phyloP scores from a whole-genome alignment of 2,329 filamentous ascomycete species.

The Daldinia sp. region DNA sequence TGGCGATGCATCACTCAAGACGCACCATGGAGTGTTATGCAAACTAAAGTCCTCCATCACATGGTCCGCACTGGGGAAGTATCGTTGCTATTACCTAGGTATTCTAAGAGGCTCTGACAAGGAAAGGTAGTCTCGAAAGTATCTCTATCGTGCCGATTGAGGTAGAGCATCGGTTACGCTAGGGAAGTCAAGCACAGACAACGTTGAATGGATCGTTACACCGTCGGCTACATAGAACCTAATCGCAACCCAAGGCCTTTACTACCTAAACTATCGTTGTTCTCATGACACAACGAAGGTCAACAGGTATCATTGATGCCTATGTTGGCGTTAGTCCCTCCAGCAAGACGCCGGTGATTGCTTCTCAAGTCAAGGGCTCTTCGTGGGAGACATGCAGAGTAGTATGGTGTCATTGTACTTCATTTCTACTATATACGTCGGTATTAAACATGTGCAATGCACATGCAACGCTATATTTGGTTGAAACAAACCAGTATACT shows the following conservation, averaged over 20 bases:
- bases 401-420: not conserved
- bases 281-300: slow-evolving; percentile 3
- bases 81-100: slow-evolving; percentile 5
- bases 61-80: not conserved
- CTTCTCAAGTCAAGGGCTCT: not conserved
- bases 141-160: not conserved
- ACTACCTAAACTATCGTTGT: slow-evolving; percentile 2
- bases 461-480: slow-evolving; percentile 4
- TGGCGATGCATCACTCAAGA: not conserved
- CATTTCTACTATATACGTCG: not conserved
- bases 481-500: not conserved
- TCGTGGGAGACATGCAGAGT: not conserved
- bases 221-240: slow-evolving; percentile 10
- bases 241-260: slow-evolving; percentile 5
- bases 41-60: not conserved
- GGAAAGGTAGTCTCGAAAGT: not conserved
- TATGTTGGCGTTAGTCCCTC: slow-evolving; percentile 1
- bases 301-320: not conserved
- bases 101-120: not conserved
- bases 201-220: slow-evolving; percentile 39
- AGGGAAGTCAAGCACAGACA: slow-evolving; percentile 9
- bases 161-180: not conserved
- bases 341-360: slow-evolving; percentile 8
- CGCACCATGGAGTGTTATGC: not conserved
- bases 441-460: not conserved